These are phyloP conservation scores for Cercophora newfieldiana DNA, from an alignment of 495 filamentous ascomycete genomes.

Conservation along the genomic window DNA sequence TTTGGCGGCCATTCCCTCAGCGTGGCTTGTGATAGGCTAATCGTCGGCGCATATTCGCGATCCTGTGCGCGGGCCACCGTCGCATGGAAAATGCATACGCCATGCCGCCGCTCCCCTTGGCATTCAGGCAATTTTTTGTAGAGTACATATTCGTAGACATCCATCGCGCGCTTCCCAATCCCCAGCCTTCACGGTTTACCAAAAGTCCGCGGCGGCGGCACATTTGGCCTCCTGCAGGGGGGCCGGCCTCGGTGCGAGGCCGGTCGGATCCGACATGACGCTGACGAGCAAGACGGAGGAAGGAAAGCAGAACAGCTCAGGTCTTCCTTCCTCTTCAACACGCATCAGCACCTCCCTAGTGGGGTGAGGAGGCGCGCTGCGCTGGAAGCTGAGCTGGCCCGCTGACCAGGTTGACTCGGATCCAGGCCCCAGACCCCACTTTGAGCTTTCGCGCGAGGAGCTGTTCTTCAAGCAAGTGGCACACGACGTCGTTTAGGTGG, in stretches of 20 bases:
- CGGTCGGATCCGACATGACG: background rate
- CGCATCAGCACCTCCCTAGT: background rate
- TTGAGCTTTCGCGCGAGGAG: background rate
- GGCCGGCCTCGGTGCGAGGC: background rate
- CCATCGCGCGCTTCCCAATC: background rate
- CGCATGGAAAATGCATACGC: slow-evolving; percentile 4
- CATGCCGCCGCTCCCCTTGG: background rate
- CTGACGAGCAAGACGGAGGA: background rate
- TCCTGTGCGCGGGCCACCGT: slow-evolving; percentile 1
- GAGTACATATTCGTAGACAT: background rate
- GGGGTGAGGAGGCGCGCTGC: background rate
- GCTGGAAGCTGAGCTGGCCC: background rate
- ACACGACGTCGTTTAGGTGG: background rate
- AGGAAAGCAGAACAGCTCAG: background rate
- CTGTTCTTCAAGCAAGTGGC: background rate
- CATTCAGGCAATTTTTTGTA: background rate
- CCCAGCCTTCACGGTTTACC: background rate
- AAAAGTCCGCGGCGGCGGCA: background rate
- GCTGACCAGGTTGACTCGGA: slow-evolving; percentile 1
- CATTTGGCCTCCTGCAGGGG: background rate
- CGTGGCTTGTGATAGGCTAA: slow-evolving; percentile 2
- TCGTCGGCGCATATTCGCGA: background rate
- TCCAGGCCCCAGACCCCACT: background rate
- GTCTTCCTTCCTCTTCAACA: background rate
- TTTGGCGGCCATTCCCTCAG: background rate